phyloP scores from a whole-genome alignment of 2,329 filamentous ascomycete genomes.

The Didymella pomorum region DNA sequence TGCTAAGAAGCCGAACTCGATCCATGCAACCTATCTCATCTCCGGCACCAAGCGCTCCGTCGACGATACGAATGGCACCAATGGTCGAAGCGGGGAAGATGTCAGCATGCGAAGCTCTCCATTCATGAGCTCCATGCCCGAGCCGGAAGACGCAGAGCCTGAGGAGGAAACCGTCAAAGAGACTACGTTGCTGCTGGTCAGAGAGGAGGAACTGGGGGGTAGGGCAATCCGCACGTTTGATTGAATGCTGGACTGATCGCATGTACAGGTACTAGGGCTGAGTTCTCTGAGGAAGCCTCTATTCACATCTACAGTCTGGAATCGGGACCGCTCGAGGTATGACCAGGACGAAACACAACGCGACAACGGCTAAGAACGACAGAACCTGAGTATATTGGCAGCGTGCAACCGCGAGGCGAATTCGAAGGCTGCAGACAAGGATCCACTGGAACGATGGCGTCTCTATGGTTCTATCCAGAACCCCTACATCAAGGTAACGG shows the following conservation, averaged over 20 bases:
- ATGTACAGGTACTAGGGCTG: slow-evolving; percentile 66
- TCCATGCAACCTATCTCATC: slow-evolving; percentile 94
- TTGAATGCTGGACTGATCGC: slow-evolving; percentile 22
- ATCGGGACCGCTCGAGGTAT: slow-evolving; percentile 70
- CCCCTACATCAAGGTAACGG: slow-evolving; percentile 65
- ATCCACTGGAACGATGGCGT: slow-evolving; percentile 65
- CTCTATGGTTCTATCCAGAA: slow-evolving; percentile 80
- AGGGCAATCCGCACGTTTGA: slow-evolving; percentile 27
- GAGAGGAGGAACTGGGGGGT: slow-evolving; percentile 77
- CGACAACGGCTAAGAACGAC: slow-evolving; percentile 54
- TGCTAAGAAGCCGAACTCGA: slow-evolving; percentile 71
- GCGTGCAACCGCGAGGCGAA: slow-evolving; percentile 72
- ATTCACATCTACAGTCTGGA: slow-evolving; percentile 90
- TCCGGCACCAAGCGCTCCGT: slow-evolving; percentile 68
- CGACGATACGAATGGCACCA: slow-evolving; percentile 49
- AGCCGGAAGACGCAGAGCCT: slow-evolving; percentile 48
- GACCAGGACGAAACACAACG: slow-evolving; percentile 10
- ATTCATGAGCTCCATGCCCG: slow-evolving; percentile 71
- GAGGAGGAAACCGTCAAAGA: slow-evolving; percentile 59
- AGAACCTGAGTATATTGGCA: slow-evolving; percentile 72
- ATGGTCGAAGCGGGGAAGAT: slow-evolving; percentile 66
- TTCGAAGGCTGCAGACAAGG: slow-evolving; percentile 64
- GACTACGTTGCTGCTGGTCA: slow-evolving; percentile 70
- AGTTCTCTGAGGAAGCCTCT: slow-evolving; percentile 76
- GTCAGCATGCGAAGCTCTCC: slow-evolving; percentile 72